Evolutionary conservation across 768 basidiomycete genomes (phyloP).

Genomic region (Agaricus bisporus): DNA sequence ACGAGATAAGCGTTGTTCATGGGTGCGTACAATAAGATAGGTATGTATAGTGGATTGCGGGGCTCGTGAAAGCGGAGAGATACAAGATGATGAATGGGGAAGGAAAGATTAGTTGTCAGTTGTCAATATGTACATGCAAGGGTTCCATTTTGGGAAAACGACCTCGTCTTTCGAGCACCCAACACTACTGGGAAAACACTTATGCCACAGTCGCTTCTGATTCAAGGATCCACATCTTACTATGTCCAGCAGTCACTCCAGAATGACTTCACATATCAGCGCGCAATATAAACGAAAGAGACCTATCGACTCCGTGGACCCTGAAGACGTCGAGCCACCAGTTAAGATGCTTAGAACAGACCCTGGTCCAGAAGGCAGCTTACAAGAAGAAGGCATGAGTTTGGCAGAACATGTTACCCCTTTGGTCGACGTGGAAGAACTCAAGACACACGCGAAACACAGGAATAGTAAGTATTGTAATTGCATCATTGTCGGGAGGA

Average conservation of each 20-base stretch:
- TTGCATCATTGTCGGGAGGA: not conserved
- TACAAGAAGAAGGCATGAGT: not conserved
- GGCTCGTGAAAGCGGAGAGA: too few relatives aligned
- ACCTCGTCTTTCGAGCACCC: too few relatives aligned
- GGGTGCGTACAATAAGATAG: conserved; percentile 22
- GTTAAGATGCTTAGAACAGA: not conserved
- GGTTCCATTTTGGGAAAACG: too few relatives aligned
- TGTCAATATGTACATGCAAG: too few relatives aligned
- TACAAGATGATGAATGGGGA: not conserved
- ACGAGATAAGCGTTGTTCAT: conserved; percentile 50
- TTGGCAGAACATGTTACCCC: not conserved
- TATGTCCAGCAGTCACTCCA: not conserved
- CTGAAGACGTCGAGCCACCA: not conserved
- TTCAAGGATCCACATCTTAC: too few relatives aligned
- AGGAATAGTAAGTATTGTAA: not conserved
- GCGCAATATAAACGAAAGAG: not conserved
- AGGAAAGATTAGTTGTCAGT: not conserved
- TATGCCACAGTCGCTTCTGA: too few relatives aligned
- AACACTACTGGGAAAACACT: too few relatives aligned
- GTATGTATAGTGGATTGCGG: not conserved
- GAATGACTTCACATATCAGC: not conserved
- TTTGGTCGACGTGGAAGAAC: not conserved
- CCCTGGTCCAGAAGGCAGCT: not conserved
- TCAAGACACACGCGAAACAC: not conserved
- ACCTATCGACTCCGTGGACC: not conserved